These are phyloP conservation scores for Pseudozyma flocculosa DNA, from an alignment of 1,284 basidiomycete genomes.

Conservation along the genomic window DNA sequence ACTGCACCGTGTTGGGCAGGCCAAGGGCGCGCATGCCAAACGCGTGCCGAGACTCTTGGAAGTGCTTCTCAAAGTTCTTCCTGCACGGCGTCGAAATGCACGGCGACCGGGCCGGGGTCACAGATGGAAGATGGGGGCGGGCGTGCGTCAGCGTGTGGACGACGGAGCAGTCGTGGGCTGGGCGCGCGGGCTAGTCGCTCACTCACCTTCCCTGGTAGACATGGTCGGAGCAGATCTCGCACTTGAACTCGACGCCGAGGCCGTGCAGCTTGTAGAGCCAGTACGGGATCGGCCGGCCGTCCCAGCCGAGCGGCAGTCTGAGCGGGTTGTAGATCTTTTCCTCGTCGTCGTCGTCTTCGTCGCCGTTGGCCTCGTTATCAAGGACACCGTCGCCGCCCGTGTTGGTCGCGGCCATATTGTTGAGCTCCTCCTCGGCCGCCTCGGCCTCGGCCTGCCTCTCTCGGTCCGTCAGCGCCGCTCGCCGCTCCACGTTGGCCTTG, in stretches of 20 bases:
- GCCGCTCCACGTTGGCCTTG: conserved; percentile 91
- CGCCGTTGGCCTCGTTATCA: conserved; percentile 58
- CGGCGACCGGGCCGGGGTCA: too few relatives aligned
- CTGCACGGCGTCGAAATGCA: too few relatives aligned
- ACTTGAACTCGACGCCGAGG: conserved; percentile 92
- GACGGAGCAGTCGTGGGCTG: background rate
- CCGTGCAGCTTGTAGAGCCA: conserved; percentile 99
- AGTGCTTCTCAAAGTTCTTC: conserved; percentile 92
- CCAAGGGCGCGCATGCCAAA: conserved; percentile 98
- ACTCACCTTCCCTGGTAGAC: conserved; percentile 76
- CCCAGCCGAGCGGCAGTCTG: conserved; percentile 95
- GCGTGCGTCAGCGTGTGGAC: background rate
- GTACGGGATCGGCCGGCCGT: conserved; percentile 96
- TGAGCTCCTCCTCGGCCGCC: conserved; percentile 49
- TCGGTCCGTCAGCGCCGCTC: conserved; percentile 90
- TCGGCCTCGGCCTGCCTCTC: conserved; percentile 95
- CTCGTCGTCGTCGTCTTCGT: conserved; percentile 61
- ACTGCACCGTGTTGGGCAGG: conserved; percentile 96
- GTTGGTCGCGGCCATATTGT: conserved; percentile 21
- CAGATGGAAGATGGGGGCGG: background rate
- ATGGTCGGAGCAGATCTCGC: conserved; percentile 84
- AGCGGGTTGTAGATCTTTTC: conserved; percentile 96
- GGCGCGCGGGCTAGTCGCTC: background rate
- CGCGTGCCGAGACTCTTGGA: conserved; percentile 91
- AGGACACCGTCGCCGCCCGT: conserved; percentile 12